Percentiles rank a stretch among this genome's conserved stretches.
Evolutionary conservation across 192 early-diverging fungal species (phyloP).

Genomic region (Kappamyces sp.): DNA sequence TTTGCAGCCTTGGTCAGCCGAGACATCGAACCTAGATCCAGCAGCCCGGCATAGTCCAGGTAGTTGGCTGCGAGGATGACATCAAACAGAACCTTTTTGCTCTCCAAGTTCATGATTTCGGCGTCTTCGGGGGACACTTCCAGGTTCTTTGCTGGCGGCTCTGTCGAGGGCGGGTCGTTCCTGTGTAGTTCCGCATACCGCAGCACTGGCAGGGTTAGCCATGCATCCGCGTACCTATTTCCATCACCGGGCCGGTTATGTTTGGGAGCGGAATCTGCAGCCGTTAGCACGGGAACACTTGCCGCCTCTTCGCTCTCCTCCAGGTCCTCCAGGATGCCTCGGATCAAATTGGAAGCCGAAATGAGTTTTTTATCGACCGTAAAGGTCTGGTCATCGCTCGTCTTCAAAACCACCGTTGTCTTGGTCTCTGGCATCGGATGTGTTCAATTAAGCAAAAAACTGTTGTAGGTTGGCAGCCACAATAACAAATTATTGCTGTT

Average conservation of each 20-base stretch:
- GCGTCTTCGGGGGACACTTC: slow-evolving; percentile 41
- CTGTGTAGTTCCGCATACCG: slow-evolving; percentile 53
- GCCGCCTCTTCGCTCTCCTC: slow-evolving; percentile 54
- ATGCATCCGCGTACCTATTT: slow-evolving; percentile 14
- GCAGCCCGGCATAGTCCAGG: slow-evolving; percentile 92
- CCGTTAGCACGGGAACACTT: too few species aligned
- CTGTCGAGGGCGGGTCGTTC: slow-evolving; percentile 38
- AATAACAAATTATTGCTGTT: too few species aligned
- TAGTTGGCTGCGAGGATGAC: slow-evolving; percentile 79
- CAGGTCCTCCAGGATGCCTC: slow-evolving; percentile 77
- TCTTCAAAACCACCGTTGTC: slow-evolving; percentile 12
- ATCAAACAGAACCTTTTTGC: slow-evolving; percentile 52
- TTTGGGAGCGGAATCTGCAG: slow-evolving; percentile 56
- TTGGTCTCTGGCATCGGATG: neutral
- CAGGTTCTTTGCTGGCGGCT: slow-evolving; percentile 8
- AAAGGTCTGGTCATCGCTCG: slow-evolving; percentile 37
- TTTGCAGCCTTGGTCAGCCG: too few species aligned
- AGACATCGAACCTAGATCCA: slow-evolving; percentile 93
- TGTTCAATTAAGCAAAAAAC: too few species aligned
- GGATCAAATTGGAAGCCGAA: slow-evolving; percentile 64
- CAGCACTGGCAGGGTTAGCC: slow-evolving; percentile 29
- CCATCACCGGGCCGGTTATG: slow-evolving; percentile 43
- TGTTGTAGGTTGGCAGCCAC: too few species aligned
- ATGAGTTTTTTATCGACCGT: slow-evolving; percentile 57
- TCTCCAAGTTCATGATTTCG: slow-evolving; percentile 49